These are phyloP conservation scores for Grigorovia humatica DNA, from an alignment of 805 yeast genomes.

Conservation along the genomic window DNA sequence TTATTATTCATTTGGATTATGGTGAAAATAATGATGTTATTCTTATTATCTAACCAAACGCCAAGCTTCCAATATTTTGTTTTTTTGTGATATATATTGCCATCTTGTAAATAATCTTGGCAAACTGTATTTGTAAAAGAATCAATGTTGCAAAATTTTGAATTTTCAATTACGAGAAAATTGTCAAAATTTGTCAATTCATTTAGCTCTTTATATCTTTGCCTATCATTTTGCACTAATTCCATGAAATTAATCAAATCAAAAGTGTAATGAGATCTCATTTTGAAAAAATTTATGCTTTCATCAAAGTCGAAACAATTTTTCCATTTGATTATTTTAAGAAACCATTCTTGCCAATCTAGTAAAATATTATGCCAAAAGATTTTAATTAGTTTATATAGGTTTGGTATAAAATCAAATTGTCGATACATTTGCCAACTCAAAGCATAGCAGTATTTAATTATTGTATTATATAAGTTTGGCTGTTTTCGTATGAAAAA, in stretches of 20 bases:
- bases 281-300: background rate
- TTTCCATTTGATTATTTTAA: background rate
- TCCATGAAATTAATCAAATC: too few relatives aligned
- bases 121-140: background rate
- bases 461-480: background rate
- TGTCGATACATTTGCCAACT: background rate
- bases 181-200: background rate
- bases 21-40: conserved; percentile 4
- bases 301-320: background rate
- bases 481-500: background rate
- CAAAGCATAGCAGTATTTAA: background rate
- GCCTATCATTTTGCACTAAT: background rate
- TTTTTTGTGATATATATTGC: background rate
- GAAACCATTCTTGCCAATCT: background rate
- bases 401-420: background rate
- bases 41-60: conserved; percentile 5
- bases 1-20: background rate
- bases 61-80: conserved; percentile 1
- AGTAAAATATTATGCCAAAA: background rate
- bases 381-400: background rate
- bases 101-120: background rate
- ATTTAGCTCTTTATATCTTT: background rate
- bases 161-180: background rate
- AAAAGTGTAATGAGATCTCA: too few relatives aligned
- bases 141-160: background rate